Percentiles rank a stretch among this genome's conserved stretches.
Conservation (phyloP, 2,329 filamentous ascomycete species). For the Calonectria ilicicola region DNA sequence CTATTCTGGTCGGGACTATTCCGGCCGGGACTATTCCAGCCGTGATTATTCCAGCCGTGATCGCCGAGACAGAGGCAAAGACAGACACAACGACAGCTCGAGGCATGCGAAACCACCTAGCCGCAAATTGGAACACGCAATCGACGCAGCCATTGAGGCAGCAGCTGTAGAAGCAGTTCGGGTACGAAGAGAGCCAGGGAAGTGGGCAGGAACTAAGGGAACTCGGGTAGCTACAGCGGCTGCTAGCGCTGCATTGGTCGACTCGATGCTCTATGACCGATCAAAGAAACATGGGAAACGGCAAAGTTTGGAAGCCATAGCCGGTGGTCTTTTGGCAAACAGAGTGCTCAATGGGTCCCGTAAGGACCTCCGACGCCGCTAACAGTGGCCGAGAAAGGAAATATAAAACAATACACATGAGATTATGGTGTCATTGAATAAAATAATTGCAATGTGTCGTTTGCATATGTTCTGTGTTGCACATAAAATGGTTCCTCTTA, state of each 20-base stretch:
- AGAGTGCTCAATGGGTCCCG: slow-evolving; percentile 36
- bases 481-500: neutral
- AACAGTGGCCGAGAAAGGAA: neutral
- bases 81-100: neutral
- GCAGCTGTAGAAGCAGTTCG: slow-evolving; percentile 54
- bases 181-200: slow-evolving; percentile 52
- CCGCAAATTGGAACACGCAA: slow-evolving; percentile 16
- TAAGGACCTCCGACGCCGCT: neutral
- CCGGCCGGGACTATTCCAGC: neutral
- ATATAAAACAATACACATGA: neutral
- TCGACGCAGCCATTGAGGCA: slow-evolving; percentile 49
- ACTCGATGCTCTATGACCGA: slow-evolving; percentile 44
- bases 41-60: neutral
- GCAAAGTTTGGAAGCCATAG: slow-evolving; percentile 31
- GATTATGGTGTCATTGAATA: neutral
- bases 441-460: neutral
- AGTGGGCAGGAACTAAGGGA: slow-evolving; percentile 54
- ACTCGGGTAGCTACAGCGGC: slow-evolving; percentile 54
- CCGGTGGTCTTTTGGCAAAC: slow-evolving; percentile 37
- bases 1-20: neutral
- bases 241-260: slow-evolving; percentile 53
- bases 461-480: neutral
- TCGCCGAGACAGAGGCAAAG: neutral
- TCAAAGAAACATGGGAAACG: slow-evolving; percentile 31
- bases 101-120: neutral